These are phyloP conservation scores for Penicillium sp. DNA, from an alignment of 2,329 filamentous ascomycete species.

Conservation along the genomic window DNA sequence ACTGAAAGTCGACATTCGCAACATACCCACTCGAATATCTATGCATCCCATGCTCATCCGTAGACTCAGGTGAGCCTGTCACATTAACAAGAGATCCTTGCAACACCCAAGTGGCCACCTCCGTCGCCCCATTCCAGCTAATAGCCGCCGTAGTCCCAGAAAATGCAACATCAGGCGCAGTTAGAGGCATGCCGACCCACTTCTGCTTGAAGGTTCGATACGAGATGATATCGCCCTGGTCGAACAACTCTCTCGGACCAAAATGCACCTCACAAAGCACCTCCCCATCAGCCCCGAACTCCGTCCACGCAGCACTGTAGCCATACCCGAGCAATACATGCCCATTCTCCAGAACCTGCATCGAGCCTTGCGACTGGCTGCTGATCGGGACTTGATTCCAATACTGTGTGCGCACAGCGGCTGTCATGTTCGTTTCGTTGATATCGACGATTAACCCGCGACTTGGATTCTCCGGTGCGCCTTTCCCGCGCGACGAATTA, in stretches of 20 bases:
- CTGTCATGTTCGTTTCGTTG: conserved; percentile 46
- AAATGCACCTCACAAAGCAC: conserved; percentile 57
- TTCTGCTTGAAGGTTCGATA: conserved; percentile 57
- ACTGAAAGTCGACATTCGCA: conserved; percentile 12
- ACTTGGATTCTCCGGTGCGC: conserved; percentile 27
- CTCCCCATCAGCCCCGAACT: conserved; percentile 47
- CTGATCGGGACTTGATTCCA: conserved; percentile 40
- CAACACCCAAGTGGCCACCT: conserved; percentile 32
- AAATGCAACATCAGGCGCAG: conserved; percentile 29
- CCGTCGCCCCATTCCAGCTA: conserved; percentile 41
- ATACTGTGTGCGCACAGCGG: conserved; percentile 41
- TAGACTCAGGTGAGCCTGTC: background rate
- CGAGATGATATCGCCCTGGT: conserved; percentile 42
- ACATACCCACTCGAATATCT: background rate
- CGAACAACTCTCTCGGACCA: conserved; percentile 26
- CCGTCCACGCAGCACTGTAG: conserved; percentile 50
- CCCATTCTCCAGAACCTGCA: conserved; percentile 43
- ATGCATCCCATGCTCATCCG: background rate
- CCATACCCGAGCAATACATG: conserved; percentile 55
- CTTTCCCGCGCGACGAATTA: conserved; percentile 34
- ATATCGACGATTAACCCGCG: conserved; percentile 49
- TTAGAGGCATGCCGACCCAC: conserved; percentile 53
- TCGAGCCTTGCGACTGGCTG: conserved; percentile 45
- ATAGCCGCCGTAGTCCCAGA: conserved; percentile 22
- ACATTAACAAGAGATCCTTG: conserved; percentile 15